Evolutionary conservation across 2,329 filamentous ascomycete species (phyloP).

Genomic region (Biscogniauxia mediterranea): DNA sequence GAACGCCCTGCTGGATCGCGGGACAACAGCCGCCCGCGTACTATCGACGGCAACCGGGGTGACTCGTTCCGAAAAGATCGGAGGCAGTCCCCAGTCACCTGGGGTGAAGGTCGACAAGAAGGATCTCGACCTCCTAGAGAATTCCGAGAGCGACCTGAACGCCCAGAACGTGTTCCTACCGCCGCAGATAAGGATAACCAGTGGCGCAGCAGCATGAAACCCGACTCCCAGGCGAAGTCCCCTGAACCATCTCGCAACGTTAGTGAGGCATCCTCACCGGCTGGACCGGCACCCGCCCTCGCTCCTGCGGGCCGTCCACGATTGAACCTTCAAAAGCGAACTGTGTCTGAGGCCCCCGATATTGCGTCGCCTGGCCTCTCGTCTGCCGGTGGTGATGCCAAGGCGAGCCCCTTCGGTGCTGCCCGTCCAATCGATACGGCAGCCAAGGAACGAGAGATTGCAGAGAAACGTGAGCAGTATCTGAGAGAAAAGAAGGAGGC

Average conservation of each 20-base stretch:
- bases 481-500: conserved; percentile 81
- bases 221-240: conserved; percentile 66
- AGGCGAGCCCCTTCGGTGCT: conserved; percentile 90
- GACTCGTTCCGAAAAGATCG: conserved; percentile 61
- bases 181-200: conserved; percentile 91
- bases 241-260: conserved; percentile 68
- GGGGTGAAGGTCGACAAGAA: conserved; percentile 74
- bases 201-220: conserved; percentile 89
- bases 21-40: conserved; percentile 53
- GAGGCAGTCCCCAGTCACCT: conserved; percentile 68
- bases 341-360: conserved; percentile 71
- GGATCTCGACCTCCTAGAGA: conserved; percentile 79
- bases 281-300: conserved; percentile 47
- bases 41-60: conserved; percentile 57
- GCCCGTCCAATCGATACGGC: conserved; percentile 93
- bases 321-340: conserved; percentile 87
- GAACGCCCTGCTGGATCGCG: conserved; percentile 51
- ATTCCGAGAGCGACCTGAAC: conserved; percentile 71
- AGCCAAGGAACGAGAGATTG: conserved; percentile 82
- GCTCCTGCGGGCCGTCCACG: conserved; percentile 69
- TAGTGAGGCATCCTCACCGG: conserved; percentile 72
- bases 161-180: conserved; percentile 65
- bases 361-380: conserved; percentile 48
- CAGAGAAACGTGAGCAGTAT: conserved; percentile 76
- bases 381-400: conserved; percentile 60